Evolutionary conservation across 2,329 filamentous ascomycete genomes (phyloP), one percentile per base, ranked within the genome.

Genomic region (Colletotrichum australisinense): DNA sequence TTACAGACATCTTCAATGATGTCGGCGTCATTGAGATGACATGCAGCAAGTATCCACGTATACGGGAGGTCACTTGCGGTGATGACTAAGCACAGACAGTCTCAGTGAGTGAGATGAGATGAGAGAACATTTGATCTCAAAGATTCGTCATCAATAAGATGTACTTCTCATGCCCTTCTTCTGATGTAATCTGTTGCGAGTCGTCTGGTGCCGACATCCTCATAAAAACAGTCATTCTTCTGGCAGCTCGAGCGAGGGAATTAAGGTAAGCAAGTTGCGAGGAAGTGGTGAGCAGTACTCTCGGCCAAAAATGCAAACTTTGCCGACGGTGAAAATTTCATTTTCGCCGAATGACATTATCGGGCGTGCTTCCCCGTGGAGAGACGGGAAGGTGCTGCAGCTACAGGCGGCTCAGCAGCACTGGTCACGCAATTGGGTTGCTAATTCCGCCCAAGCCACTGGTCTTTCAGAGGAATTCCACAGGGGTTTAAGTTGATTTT

Each of bases 301-400:
- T 49, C 42, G 42, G 42, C 19, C 1, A n/a, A 49, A 6, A 9
- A n/a, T n/a, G 19, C 42, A 49, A 49, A n/a, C 14, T 49, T 73
- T 70, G 55, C 71, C 71, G 71, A 42, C 71, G 67, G 71, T 19
- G 49, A 73, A 63, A 66, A 9, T 8, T 28, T 19, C 35, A 42
- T 14, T 58, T 65, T 70, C 8, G 56, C 71, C 67, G 71, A 73
- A 35, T 32, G 8, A 49, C 8, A 58, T 28, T 9, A 22, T 38
- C 38, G 53, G 63, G 52, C 58, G 32, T 66, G 53, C 53, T 58
- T 49, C 22, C 24, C 24, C 38, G 59, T 49, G 38, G 26, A 38
- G 35, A 35, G 46, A 49, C 64, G 53, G 58, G 38, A 56, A 56
- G 63, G 56, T 38, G 16, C 63, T 55, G 63, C 52, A 63, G 26